Conservation (phyloP, 2,329 filamentous ascomycete species). For the Neonectria punicea region DNA sequence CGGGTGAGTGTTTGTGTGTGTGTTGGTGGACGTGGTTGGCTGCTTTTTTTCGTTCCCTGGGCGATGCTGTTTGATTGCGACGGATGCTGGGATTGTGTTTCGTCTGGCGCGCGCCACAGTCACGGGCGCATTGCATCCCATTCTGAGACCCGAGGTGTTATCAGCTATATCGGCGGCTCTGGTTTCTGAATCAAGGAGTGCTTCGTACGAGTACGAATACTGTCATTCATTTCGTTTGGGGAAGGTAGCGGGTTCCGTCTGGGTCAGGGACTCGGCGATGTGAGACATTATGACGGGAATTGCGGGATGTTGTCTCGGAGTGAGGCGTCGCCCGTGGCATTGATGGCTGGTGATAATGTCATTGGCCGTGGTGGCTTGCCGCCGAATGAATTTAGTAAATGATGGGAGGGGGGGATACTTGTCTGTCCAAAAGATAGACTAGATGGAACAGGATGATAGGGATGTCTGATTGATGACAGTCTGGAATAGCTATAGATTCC, state of each 20-base stretch:
- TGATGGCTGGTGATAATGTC: neutral
- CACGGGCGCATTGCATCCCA: conserved; percentile 4
- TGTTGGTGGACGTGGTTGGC: conserved; percentile 16
- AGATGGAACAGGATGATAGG: neutral
- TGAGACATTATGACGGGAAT: conserved; percentile 21
- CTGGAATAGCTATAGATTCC: neutral
- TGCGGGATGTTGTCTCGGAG: conserved; percentile 17
- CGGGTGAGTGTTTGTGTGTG: conserved; percentile 17
- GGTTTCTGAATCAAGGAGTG: neutral
- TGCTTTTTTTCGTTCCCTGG: conserved; percentile 2
- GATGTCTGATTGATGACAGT: neutral
- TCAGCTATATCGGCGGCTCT: neutral
- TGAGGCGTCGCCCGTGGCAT: neutral
- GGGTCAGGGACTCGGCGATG: neutral
- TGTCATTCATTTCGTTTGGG: neutral
- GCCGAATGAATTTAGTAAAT: neutral
- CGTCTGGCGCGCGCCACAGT: conserved; percentile 41
- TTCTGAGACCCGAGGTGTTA: conserved; percentile 1
- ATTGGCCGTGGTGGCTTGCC: neutral
- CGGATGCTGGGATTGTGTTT: conserved; percentile 35
- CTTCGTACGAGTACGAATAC: neutral
- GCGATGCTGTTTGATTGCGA: conserved; percentile 1
- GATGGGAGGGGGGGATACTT: too few relatives aligned
- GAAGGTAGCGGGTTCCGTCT: neutral
- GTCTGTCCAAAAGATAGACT: too few relatives aligned